Evolutionary conservation across 1,139 yeast species (phyloP).

Genomic region (Kluyveromyces sp.): DNA sequence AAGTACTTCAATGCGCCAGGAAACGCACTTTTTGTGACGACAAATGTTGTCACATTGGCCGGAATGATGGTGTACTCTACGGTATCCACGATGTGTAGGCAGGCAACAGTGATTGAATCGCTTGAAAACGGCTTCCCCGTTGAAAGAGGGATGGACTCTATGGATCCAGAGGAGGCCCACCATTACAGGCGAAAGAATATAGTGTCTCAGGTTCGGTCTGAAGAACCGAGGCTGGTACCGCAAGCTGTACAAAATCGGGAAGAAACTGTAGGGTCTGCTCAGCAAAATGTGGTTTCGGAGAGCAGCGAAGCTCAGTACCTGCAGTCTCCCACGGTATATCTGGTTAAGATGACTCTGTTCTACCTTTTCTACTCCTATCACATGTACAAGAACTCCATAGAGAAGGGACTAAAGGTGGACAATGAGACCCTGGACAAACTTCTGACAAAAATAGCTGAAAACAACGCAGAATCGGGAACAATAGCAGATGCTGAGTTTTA

Average conservation of each 20-base stretch:
- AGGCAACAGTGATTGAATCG: constrained; percentile 5
- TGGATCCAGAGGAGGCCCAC: background rate
- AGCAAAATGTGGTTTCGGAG: too few relatives aligned
- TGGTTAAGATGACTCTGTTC: constrained; percentile 26
- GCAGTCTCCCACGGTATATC: constrained; percentile 15
- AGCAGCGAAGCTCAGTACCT: constrained; percentile 1
- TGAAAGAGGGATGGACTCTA: background rate
- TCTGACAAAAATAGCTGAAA: background rate
- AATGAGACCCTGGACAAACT: constrained; percentile 3
- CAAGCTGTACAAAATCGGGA: background rate
- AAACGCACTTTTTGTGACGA: constrained; percentile 30
- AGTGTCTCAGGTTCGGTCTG: background rate
- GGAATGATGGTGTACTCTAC: constrained; percentile 28
- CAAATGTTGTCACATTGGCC: constrained; percentile 27
- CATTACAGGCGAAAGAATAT: background rate
- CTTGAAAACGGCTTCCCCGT: constrained; percentile 5
- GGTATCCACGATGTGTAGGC: constrained; percentile 16
- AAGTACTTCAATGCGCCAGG: constrained; percentile 31
- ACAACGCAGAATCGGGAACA: constrained; percentile 1
- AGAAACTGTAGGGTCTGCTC: too few relatives aligned
- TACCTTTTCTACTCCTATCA: constrained; percentile 27
- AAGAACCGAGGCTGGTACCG: background rate
- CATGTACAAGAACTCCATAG: constrained; percentile 17
- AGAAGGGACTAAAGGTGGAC: constrained; percentile 1
- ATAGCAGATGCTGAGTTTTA: constrained; percentile 19